Base-by-base conservation (phyloP, 306 rosid species). In the Delonix regia region DNA sequence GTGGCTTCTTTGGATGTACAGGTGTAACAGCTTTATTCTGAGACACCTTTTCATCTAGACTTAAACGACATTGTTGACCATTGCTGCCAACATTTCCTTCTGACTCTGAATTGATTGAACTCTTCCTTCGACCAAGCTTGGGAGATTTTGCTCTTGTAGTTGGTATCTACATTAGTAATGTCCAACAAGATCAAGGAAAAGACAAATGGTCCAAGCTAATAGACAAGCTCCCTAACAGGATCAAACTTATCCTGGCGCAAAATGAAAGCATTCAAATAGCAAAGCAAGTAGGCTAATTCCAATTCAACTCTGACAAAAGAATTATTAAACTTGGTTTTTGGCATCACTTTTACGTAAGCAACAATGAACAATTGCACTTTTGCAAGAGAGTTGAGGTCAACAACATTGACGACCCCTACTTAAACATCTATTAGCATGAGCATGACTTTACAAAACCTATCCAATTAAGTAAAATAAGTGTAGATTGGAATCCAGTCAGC, bases 61-160 rank as follows among this genome's bases (percentile, higher is more conserved):
- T 96, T 72, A 86, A 78, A 66, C 93, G 89, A 76, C 73, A 85
- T 67, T 82, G 78, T 77, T 72, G 89, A 83, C 67, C 82, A 67
- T 69, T 78, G 57, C 80, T 73, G 62, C 69, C 69, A n/a, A 75
- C 30, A 59, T 73, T 88, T 82, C 88, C 94, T 72, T 75, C 93
- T 69, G 87, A 45, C 52, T 87, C 97, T 10, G 82, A 62, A 15
- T 70, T 73, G 67, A 83, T 82, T 62, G 81, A 84, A 84, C 80
- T 81, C 90, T 96, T 96, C 83, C 65, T 93, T 6, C 99, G 94
- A 52, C 99, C 98, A 57, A 96, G 97, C 86, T 96, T 96, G 66
- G 99, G 99, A 82, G 99, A 96, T 83, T 93, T 96, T 59, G 99
- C 91, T 89, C 99, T 91, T 76, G 99, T 96, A 65, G 97, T 85